Base-by-base conservation (phyloP, 768 basidiomycete species). In the Mycena sanguinolenta region DNA sequence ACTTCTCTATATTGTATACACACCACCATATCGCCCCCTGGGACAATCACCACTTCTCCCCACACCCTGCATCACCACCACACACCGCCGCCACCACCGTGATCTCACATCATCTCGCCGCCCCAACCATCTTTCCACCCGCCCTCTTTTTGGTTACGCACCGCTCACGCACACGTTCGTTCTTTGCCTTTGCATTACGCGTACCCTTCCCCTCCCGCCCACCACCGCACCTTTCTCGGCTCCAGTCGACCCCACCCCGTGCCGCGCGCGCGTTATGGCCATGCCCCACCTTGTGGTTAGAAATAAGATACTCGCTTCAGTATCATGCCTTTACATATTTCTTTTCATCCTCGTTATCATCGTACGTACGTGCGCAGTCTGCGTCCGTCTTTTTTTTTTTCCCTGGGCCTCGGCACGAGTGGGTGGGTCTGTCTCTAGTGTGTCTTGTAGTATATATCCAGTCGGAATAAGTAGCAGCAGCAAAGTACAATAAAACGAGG, bases 371-470 rank as follows among this genome's bases (percentile, higher is more conserved):
- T 50, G 27, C 60, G 17, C 42, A 28, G 17, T 34, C 67, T 25
- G 25, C 30, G 36, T 63, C n/a, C 46, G 10, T 21, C n/a, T 34
- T 12, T 50, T 27, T 63, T 46, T 60, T 53, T 61, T 68, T 53
- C 30, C 34, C 53, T 55, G 62, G 49, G 34, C 39, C 46, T 39
- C 39, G 39, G 39, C 44, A n/a, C 44, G 44, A n/a, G n/a, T 60
- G 58, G 46, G 58, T 70, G 63, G 52, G 28, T 53, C 55, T 46
- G 30, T 60, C 42, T 69, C 34, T 36, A 27, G 10, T 65, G 53
- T 67, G 64, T 73, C 72, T 69, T 73, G 67, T 73, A 69, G 72
- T 73, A 65, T 69, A 65, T 69, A 36, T 55, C 30, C 54, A 59
- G 61, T 54, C 65, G 69, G 67, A 73, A 70, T 73, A n/a, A 55